Evolutionary conservation across 768 basidiomycete species (phyloP).

Genomic region (Agrocybe praecox): DNA sequence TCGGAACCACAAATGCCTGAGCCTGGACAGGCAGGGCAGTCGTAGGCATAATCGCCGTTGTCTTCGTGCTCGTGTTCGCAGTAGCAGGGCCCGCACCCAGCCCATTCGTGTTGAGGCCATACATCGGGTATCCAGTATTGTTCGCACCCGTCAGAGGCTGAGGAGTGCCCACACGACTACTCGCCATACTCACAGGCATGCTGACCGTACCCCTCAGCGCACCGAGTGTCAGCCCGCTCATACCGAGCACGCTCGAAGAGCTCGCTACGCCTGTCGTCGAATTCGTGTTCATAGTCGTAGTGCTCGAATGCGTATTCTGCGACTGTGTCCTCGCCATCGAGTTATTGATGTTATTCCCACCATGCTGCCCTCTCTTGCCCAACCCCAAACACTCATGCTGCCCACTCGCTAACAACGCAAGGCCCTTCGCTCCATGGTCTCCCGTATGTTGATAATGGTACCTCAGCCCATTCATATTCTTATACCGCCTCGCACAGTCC

Average conservation of each 20-base stretch:
- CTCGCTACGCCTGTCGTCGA: no score
- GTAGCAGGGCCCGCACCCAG: not conserved
- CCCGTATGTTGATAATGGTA: constrained; percentile 98
- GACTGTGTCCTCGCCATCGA: not conserved
- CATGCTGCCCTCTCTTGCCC: constrained; percentile 18
- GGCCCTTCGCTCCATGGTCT: constrained; percentile 89
- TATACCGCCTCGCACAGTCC: constrained; percentile 86
- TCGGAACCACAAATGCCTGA: constrained; percentile 16
- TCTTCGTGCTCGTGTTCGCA: constrained; percentile 13
- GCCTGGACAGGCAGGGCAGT: constrained; percentile 16
- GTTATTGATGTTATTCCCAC: no score
- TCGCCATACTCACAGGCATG: constrained; percentile 21
- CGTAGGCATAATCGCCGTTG: constrained; percentile 18
- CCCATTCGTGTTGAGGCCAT: not conserved
- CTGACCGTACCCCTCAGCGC: constrained; percentile 36
- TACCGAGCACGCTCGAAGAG: not conserved
- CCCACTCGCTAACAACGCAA: constrained; percentile 80
- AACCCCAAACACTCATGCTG: constrained; percentile 48
- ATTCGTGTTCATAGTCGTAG: constrained; percentile 3
- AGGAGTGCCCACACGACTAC: constrained; percentile 39
- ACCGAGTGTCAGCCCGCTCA: constrained; percentile 7
- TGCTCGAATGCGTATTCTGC: not conserved
- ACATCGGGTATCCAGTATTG: not conserved
- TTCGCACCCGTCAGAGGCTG: constrained; percentile 14
- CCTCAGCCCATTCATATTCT: constrained; percentile 97